Percentiles rank a stretch among this genome's conserved stretches.
These are phyloP conservation scores for Heritiera littoralis DNA, from an alignment of 345 rosid genomes.

Conservation along the genomic window DNA sequence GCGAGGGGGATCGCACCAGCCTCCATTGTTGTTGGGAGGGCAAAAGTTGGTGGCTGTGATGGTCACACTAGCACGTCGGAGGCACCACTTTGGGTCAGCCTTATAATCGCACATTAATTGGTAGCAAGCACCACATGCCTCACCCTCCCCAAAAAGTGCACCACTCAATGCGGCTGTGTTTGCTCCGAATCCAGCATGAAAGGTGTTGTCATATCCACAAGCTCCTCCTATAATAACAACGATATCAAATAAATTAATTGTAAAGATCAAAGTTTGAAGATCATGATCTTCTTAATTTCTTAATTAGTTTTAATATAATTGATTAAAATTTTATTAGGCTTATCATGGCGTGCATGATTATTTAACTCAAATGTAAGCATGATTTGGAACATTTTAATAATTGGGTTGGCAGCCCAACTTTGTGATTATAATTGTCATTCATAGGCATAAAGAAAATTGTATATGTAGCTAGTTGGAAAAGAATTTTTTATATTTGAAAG, in stretches of 20 bases:
- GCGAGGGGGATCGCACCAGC: conserved; percentile 82
- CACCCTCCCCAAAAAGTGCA: conserved; percentile 58
- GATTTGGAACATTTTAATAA: neutral
- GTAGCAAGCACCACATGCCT: conserved; percentile 83
- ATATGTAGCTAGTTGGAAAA: neutral
- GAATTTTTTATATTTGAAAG: no score
- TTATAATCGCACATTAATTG: conserved; percentile 54
- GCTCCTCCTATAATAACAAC: conserved; percentile 62
- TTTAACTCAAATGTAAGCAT: neutral
- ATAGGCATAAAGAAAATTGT: neutral
- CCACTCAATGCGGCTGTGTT: conserved; percentile 75
- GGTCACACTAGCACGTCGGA: conserved; percentile 52
- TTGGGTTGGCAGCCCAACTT: neutral
- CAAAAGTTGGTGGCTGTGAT: conserved; percentile 83
- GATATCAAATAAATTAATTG: neutral
- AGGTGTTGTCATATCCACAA: conserved; percentile 77
- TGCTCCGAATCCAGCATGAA: conserved; percentile 75
- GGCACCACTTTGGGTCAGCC: conserved; percentile 80
- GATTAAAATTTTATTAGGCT: neutral
- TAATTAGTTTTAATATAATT: neutral
- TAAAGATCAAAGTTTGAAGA: neutral
- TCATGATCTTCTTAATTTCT: neutral
- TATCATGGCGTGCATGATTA: neutral
- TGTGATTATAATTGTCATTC: neutral
- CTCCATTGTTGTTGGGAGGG: conserved; percentile 73